phyloP scores from a whole-genome alignment of 2,329 filamentous ascomycete species.

The Emericellopsis cladophorae region DNA sequence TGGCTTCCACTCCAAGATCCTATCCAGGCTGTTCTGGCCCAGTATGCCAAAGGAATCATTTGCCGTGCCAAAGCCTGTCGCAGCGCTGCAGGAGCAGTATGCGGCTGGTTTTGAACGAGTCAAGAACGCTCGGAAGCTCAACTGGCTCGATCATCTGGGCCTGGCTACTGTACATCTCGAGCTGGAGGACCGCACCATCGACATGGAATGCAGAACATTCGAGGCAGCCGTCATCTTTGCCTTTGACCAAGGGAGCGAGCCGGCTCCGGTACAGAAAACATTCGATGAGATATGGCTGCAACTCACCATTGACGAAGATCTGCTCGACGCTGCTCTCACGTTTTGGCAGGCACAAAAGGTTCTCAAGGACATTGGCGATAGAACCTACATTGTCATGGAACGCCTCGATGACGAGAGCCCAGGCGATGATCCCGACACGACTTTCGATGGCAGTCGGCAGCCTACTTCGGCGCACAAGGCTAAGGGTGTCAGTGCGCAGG shows the following conservation, averaged over 20 bases:
- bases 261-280: slow-evolving; percentile 23
- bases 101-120: slow-evolving; percentile 63
- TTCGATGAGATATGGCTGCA: slow-evolving; percentile 41
- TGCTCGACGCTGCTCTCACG: slow-evolving; percentile 51
- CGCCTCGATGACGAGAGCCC: slow-evolving; percentile 22
- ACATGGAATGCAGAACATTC: slow-evolving; percentile 65
- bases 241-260: slow-evolving; percentile 44
- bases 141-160: slow-evolving; percentile 76
- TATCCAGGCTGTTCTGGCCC: slow-evolving; percentile 92
- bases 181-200: slow-evolving; percentile 65
- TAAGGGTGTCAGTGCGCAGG: slow-evolving; percentile 49
- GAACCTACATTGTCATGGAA: slow-evolving; percentile 58
- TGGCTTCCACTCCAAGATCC: slow-evolving; percentile 65
- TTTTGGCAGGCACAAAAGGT: slow-evolving; percentile 64
- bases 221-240: slow-evolving; percentile 81
- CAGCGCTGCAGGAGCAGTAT: slow-evolving; percentile 55
- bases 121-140: slow-evolving; percentile 75
- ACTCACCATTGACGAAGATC: slow-evolving; percentile 62
- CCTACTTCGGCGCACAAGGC: slow-evolving; percentile 33
- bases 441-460: slow-evolving; percentile 5
- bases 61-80: slow-evolving; percentile 45
- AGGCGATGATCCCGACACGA: slow-evolving; percentile 7
- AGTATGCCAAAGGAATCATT: slow-evolving; percentile 60
- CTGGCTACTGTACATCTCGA: slow-evolving; percentile 71
- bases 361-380: slow-evolving; percentile 40